Conservation (phyloP, 2,329 filamentous ascomycete species). For the Diaporthe vexans region DNA sequence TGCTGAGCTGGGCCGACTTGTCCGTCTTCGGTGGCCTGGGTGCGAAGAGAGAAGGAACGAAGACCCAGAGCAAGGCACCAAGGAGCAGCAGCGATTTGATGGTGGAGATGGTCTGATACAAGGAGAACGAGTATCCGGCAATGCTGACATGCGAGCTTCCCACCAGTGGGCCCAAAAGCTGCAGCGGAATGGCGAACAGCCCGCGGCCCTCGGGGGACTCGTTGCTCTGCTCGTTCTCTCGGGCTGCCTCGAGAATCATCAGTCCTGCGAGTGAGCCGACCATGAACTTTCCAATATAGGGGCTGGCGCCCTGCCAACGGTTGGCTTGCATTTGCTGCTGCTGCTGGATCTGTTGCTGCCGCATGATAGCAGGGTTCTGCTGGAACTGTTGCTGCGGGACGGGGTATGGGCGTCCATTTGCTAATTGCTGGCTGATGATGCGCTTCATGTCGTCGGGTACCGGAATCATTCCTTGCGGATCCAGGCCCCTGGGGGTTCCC, state of each 20-base stretch:
- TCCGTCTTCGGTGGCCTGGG: slow-evolving; percentile 68
- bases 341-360: slow-evolving; percentile 70
- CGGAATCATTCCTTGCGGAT: slow-evolving; percentile 72
- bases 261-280: slow-evolving; percentile 91
- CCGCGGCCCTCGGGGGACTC: slow-evolving; percentile 76
- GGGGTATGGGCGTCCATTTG: slow-evolving; percentile 66
- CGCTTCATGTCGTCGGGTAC: slow-evolving; percentile 77
- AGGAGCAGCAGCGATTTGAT: slow-evolving; percentile 67
- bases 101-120: slow-evolving; percentile 61
- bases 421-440: slow-evolving; percentile 70
- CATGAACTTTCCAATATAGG: slow-evolving; percentile 84
- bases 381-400: slow-evolving; percentile 57
- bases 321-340: slow-evolving; percentile 63
- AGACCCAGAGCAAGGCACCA: slow-evolving; percentile 67
- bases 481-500: slow-evolving; percentile 55
- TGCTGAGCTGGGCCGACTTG: slow-evolving; percentile 53
- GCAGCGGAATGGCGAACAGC: slow-evolving; percentile 74
- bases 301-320: slow-evolving; percentile 67
- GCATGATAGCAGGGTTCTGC: slow-evolving; percentile 60
- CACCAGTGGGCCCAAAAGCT: slow-evolving; percentile 65
- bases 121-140: slow-evolving; percentile 66
- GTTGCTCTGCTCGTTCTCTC: slow-evolving; percentile 74
- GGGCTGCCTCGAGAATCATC: slow-evolving; percentile 89
- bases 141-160: slow-evolving; percentile 65
- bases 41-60: slow-evolving; percentile 67